Conservation (phyloP, 2,329 filamentous ascomycete species). For the Fusarium graminum region DNA sequence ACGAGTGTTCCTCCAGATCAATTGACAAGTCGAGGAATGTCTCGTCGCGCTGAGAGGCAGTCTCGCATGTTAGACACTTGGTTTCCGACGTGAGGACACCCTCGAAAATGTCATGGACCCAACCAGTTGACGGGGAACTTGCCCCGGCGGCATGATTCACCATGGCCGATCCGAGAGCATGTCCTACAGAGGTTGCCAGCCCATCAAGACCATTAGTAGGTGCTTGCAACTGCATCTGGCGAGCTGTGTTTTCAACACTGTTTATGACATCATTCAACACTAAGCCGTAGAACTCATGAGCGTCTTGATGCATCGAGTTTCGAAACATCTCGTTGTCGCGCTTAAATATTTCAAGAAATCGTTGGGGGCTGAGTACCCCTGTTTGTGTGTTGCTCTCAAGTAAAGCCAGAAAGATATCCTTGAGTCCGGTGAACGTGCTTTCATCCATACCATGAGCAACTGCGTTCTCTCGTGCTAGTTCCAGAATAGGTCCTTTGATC, state of each 20-base stretch:
- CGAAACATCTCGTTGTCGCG: conserved; percentile 98
- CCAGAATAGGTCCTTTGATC: conserved; percentile 86
- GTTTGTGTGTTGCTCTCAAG: conserved; percentile 85
- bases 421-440: conserved; percentile 91
- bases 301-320: conserved; percentile 97
- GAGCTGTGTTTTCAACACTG: conserved; percentile 90
- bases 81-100: conserved; percentile 96
- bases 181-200: conserved; percentile 65
- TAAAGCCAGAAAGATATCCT: conserved; percentile 95
- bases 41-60: conserved; percentile 93
- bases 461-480: conserved; percentile 84
- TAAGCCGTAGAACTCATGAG: conserved; percentile 95
- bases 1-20: conserved; percentile 93
- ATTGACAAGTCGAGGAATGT: conserved; percentile 96
- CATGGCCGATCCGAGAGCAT: conserved; percentile 52
- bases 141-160: conserved; percentile 58
- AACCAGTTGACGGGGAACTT: conserved; percentile 76
- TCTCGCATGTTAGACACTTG: conserved; percentile 95
- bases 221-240: conserved; percentile 64
- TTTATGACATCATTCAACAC: conserved; percentile 96
- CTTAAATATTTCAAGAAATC: conserved; percentile 93
- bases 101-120: conserved; percentile 98
- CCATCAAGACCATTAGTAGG: conserved; percentile 52
- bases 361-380: conserved; percentile 90
- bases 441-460: conserved; percentile 91